phyloP scores from a whole-genome alignment of 208 protist species.

The Acanthamoeba castellanii region DNA sequence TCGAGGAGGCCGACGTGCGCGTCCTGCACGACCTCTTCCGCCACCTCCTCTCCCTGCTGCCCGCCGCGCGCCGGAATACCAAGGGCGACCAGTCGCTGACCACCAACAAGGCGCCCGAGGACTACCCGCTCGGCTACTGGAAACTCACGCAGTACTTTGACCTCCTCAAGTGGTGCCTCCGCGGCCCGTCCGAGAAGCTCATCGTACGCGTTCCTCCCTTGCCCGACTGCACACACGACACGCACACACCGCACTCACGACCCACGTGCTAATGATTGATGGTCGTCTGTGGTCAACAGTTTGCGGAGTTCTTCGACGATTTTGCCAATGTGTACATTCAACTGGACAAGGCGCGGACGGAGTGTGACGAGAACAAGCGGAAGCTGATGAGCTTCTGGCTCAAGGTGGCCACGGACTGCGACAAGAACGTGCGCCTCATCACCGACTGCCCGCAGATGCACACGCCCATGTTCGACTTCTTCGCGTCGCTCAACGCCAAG shows the following conservation, averaged over 20 bases:
- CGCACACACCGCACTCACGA: neutral
- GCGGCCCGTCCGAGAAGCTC: slow-evolving; percentile 7
- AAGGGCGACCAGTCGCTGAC: slow-evolving; percentile 16
- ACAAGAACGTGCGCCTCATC: slow-evolving; percentile 65
- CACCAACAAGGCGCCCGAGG: slow-evolving; percentile 51
- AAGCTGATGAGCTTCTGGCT: slow-evolving; percentile 73
- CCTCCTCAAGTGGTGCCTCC: slow-evolving; percentile 58
- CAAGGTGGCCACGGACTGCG: neutral
- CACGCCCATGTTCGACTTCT: slow-evolving; percentile 78
- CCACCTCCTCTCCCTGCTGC: slow-evolving; percentile 39
- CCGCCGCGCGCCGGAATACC: neutral
- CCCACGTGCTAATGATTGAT: neutral
- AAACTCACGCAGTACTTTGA: slow-evolving; percentile 68
- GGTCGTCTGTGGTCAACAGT: neutral
- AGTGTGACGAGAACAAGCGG: slow-evolving; percentile 74
- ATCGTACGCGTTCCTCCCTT: neutral
- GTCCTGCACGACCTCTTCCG: slow-evolving; percentile 44
- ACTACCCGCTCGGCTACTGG: slow-evolving; percentile 27
- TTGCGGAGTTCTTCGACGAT: slow-evolving; percentile 41
- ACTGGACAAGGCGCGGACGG: slow-evolving; percentile 4
- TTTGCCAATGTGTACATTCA: slow-evolving; percentile 51
- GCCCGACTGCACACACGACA: neutral
- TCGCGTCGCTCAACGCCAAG: slow-evolving; percentile 73
- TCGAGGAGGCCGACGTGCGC: slow-evolving; percentile 10
- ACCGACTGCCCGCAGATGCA: slow-evolving; percentile 39